Evolutionary conservation across 768 basidiomycete species (phyloP).

Genomic region (Pleurotus ostreatus): DNA sequence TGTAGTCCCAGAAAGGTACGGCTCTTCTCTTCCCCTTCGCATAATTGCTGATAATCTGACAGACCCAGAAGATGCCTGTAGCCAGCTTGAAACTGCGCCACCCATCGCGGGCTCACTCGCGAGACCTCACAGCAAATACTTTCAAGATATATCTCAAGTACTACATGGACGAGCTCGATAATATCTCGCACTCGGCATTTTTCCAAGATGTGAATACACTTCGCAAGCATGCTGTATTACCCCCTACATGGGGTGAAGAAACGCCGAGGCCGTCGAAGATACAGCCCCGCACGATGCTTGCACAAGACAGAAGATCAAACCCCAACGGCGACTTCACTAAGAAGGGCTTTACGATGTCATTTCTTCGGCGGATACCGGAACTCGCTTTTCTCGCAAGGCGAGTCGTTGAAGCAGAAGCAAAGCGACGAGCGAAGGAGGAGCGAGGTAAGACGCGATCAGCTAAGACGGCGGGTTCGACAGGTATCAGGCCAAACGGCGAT

Average conservation of each 20-base stretch:
- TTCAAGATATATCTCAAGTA: slow-evolving; percentile 77
- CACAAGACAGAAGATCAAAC: neutral
- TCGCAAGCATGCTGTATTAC: neutral
- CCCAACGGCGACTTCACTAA: slow-evolving; percentile 2
- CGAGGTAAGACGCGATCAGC: slow-evolving; percentile 29
- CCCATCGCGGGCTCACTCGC: slow-evolving; percentile 62
- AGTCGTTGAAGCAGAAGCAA: slow-evolving; percentile 59
- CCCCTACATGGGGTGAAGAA: neutral
- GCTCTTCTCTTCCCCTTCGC: neutral
- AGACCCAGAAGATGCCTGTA: slow-evolving; percentile 22
- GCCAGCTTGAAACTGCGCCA: slow-evolving; percentile 47
- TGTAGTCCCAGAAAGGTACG: slow-evolving; percentile 5
- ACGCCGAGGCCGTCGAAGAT: neutral
- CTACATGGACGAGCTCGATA: slow-evolving; percentile 62
- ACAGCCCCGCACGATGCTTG: neutral
- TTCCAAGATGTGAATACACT: slow-evolving; percentile 1
- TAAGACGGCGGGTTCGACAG: slow-evolving; percentile 5
- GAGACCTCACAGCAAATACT: slow-evolving; percentile 65
- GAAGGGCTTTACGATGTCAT: slow-evolving; percentile 65
- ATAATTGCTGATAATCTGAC: slow-evolving; percentile 15
- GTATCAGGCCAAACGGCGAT: neutral
- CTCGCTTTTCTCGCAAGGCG: slow-evolving; percentile 58
- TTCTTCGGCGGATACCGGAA: slow-evolving; percentile 75
- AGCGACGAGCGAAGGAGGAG: slow-evolving; percentile 48
- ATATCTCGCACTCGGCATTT: neutral